Conservation (phyloP, 1,284 basidiomycete genomes). For the Irpex rosettiformis region DNA sequence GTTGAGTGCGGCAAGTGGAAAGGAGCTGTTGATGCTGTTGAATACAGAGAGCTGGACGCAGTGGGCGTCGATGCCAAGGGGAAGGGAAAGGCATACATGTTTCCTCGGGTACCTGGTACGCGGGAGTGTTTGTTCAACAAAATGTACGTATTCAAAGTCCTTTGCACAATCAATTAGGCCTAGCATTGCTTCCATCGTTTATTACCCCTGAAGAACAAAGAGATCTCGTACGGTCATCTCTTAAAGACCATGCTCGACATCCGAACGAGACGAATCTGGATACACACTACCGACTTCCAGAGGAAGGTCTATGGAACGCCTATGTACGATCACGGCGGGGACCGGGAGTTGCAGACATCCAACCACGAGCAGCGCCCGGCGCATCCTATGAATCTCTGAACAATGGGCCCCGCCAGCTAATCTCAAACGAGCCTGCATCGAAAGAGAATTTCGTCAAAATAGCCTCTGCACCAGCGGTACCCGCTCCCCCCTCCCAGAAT, state of each 20-base stretch:
- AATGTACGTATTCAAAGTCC: constrained; percentile 26
- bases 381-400: constrained; percentile 8
- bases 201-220: constrained; percentile 60
- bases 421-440: constrained; percentile 64
- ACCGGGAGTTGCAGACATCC: constrained; percentile 24
- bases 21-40: constrained; percentile 38
- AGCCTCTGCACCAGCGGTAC: constrained; percentile 49
- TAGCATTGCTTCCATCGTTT: constrained; percentile 77
- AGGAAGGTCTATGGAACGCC: constrained; percentile 70
- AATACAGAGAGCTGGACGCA: constrained; percentile 31
- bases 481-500: constrained; percentile 54
- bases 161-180: constrained; percentile 45
- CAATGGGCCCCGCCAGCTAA: constrained; percentile 54
- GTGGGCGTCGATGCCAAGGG: neutral
- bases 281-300: constrained; percentile 76
- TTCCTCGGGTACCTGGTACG: constrained; percentile 58
- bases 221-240: constrained; percentile 63
- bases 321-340: constrained; percentile 36
- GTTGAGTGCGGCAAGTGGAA: constrained; percentile 37
- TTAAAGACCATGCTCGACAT: constrained; percentile 67
- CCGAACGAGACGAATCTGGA: constrained; percentile 89
- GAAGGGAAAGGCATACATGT: constrained; percentile 38
- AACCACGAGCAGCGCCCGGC: constrained; percentile 32
- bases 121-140: constrained; percentile 14
- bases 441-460: constrained; percentile 45